A percentile compares a stretch with the other conserved stretches of the same genome.
Conservation (phyloP, 768 basidiomycete genomes). For the Floccularia luteovirens region DNA sequence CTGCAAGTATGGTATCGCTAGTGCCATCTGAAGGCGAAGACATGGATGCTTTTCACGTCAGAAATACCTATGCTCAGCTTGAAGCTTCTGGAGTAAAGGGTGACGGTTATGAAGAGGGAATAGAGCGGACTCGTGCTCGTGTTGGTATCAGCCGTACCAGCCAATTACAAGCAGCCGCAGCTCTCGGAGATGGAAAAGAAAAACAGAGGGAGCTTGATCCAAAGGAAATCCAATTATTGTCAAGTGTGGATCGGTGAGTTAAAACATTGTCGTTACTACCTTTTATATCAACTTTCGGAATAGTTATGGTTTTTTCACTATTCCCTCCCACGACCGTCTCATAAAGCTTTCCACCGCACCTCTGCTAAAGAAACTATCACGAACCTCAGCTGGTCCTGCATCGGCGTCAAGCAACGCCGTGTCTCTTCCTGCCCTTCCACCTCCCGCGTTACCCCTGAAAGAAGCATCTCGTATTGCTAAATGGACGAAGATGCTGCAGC, state of each 20-base stretch:
- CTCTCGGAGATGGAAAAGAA: conserved; percentile 48
- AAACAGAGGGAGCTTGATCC: conserved; percentile 59
- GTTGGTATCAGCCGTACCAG: conserved; percentile 46
- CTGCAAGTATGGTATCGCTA: conserved; percentile 37
- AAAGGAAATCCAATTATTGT: conserved; percentile 68
- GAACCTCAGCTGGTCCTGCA: conserved; percentile 35
- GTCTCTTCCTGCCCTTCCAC: conserved; percentile 39
- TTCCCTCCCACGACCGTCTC: conserved; percentile 79
- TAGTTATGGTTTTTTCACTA: conserved; percentile 90
- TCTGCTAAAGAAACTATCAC: conserved; percentile 48
- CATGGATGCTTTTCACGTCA: conserved; percentile 73
- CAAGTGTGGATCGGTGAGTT: conserved; percentile 81
- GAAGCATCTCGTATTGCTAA: conserved; percentile 79
- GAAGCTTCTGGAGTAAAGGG: conserved; percentile 87
- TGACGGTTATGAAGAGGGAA: conserved; percentile 90
- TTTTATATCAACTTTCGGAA: conserved; percentile 6
- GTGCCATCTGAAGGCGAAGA: conserved; percentile 77
- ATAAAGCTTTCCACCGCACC: conserved; percentile 62
- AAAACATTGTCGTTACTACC: conserved; percentile 3
- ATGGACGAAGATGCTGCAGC: conserved; percentile 88
- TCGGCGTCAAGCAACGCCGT: conserved; percentile 37
- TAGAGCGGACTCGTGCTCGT: conserved; percentile 85
- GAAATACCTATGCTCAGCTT: conserved; percentile 85
- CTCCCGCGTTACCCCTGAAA: conserved; percentile 40
- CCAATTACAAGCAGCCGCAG: conserved; percentile 49